These are phyloP conservation scores for Xylariaceae sp. DNA, from an alignment of 2,329 filamentous ascomycete genomes.

Conservation along the genomic window DNA sequence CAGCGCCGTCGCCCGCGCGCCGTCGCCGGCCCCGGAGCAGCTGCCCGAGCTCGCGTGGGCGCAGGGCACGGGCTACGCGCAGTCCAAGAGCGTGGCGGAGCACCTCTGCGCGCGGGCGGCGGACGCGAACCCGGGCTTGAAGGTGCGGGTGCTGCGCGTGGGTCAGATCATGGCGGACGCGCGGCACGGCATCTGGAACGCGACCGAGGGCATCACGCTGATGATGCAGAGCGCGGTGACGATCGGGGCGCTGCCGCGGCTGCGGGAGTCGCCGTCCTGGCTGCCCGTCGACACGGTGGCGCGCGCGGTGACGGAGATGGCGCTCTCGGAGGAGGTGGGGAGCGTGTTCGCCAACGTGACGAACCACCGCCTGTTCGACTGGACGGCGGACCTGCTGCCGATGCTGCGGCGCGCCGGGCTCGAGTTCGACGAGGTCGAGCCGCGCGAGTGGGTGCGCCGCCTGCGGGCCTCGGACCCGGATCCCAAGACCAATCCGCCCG, in stretches of 20 bases:
- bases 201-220: slow-evolving; percentile 47
- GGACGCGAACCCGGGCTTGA: slow-evolving; percentile 24
- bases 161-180: slow-evolving; percentile 50
- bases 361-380: slow-evolving; percentile 44
- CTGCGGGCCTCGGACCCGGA: slow-evolving; percentile 41
- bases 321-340: slow-evolving; percentile 21
- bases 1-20: slow-evolving; percentile 35
- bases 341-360: slow-evolving; percentile 43
- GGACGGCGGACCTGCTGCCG: slow-evolving; percentile 46
- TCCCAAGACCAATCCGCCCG: slow-evolving; percentile 42
- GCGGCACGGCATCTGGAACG: slow-evolving; percentile 44
- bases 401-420: slow-evolving; percentile 40
- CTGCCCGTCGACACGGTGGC: slow-evolving; percentile 43
- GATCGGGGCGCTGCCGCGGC: slow-evolving; percentile 38
- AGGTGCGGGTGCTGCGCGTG: slow-evolving; percentile 37
- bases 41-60: slow-evolving; percentile 33
- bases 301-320: slow-evolving; percentile 34
- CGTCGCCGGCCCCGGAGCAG: slow-evolving; percentile 30
- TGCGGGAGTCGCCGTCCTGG: slow-evolving; percentile 42
- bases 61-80: slow-evolving; percentile 38
- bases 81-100: slow-evolving; percentile 38
- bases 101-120: slow-evolving; percentile 32
- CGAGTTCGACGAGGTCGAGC: slow-evolving; percentile 39
- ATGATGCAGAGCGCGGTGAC: slow-evolving; percentile 43
- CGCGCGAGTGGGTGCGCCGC: slow-evolving; percentile 38